Evolutionary conservation across 208 protist species (phyloP).

Genomic region (Angomonas ambiguus): DNA sequence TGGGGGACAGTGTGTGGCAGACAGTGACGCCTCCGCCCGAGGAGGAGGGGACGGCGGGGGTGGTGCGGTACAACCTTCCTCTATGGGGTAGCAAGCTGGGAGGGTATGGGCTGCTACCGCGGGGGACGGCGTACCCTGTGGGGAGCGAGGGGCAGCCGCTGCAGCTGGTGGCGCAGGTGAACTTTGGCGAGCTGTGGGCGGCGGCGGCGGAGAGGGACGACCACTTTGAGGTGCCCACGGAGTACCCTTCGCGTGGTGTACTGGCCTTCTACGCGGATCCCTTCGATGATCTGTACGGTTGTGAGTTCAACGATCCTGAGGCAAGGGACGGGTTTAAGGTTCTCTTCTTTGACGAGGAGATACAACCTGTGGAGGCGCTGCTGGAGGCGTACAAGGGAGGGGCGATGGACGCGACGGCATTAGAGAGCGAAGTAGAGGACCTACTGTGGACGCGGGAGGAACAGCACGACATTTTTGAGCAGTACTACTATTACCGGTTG

Average conservation of each 20-base stretch:
- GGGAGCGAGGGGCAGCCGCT: conserved; percentile 9
- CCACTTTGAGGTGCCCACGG: neutral
- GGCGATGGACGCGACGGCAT: neutral
- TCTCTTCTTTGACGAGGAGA: conserved; percentile 20
- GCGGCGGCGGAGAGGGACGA: neutral
- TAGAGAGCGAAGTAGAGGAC: neutral
- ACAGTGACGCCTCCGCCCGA: neutral
- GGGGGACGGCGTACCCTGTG: conserved; percentile 13
- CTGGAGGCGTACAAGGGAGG: conserved; percentile 1
- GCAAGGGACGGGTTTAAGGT: conserved; percentile 10
- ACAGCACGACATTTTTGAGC: conserved; percentile 14
- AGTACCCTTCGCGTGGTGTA: conserved; percentile 12
- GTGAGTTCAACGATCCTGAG: neutral
- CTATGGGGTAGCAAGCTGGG: conserved; percentile 22
- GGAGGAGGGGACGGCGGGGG: neutral
- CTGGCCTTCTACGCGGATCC: conserved; percentile 21
- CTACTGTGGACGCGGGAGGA: conserved; percentile 21
- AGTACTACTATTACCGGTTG: too few relatives aligned
- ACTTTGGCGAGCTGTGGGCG: conserved; percentile 19
- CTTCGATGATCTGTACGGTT: conserved; percentile 16
- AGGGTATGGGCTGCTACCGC: conserved; percentile 23
- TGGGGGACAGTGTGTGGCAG: neutral
- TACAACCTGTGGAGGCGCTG: conserved; percentile 6
- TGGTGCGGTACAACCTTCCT: conserved; percentile 12
- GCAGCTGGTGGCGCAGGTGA: conserved; percentile 17